phyloP scores from a whole-genome alignment of 306 rosid species.

The Casuarina glauca region DNA sequence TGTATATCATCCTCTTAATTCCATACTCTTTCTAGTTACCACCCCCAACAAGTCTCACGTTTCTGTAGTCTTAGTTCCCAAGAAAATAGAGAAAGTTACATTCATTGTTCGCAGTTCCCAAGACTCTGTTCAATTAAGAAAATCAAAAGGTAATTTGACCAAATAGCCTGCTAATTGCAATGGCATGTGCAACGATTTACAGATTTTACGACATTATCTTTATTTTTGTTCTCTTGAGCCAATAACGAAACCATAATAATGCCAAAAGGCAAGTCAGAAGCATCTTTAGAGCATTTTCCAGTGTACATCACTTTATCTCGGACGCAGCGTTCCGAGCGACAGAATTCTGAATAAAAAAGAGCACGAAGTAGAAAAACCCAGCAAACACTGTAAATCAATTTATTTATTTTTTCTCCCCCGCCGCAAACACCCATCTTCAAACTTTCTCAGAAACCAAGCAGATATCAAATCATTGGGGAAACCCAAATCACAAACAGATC shows the following conservation, averaged over 20 bases:
- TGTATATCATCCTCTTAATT: background rate
- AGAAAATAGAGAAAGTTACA: slow-evolving; percentile 6
- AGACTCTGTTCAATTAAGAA: background rate
- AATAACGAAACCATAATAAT: background rate
- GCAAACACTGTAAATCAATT: background rate
- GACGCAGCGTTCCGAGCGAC: background rate
- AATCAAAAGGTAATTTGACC: too few species aligned
- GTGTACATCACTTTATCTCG: background rate
- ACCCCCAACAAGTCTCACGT: background rate
- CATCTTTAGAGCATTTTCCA: background rate
- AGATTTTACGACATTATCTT: background rate
- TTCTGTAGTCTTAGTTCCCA: background rate
- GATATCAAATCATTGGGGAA: slow-evolving; percentile 14
- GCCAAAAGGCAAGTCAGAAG: slow-evolving; percentile 3
- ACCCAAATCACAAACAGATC: slow-evolving; percentile 6
- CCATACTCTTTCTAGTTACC: background rate
- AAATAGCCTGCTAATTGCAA: background rate
- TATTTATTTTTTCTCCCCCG: background rate
- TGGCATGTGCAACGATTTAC: background rate
- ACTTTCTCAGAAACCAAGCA: slow-evolving; percentile 24
- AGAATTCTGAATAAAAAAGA: background rate
- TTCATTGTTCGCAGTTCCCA: background rate
- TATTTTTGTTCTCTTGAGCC: background rate
- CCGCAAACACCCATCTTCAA: background rate
- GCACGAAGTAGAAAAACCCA: background rate